These are phyloP conservation scores for Pyrrhoderma noxium DNA, from an alignment of 1,284 basidiomycete species.

Conservation along the genomic window DNA sequence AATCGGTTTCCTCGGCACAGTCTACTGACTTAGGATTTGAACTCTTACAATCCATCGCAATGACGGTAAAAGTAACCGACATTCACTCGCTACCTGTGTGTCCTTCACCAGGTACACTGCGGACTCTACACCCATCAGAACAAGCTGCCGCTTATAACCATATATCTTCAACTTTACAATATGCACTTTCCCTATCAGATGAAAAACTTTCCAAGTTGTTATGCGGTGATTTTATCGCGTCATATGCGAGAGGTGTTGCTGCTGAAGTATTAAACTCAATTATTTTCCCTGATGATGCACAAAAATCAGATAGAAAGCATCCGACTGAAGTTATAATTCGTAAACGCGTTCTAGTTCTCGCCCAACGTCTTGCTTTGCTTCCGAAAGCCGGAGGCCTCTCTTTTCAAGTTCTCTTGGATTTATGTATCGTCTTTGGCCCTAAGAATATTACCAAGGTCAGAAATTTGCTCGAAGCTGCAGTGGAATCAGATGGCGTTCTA, in stretches of 20 bases:
- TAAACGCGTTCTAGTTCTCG: constrained; percentile 47
- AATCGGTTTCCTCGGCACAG: no score
- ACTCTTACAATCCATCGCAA: no score
- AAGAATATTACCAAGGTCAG: constrained; percentile 38
- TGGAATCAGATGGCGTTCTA: constrained; percentile 28
- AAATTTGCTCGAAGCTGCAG: constrained; percentile 36
- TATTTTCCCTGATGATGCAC: constrained; percentile 41
- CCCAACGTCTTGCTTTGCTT: constrained; percentile 41
- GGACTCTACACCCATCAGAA: constrained; percentile 46
- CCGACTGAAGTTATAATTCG: constrained; percentile 39
- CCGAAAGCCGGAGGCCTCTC: constrained; percentile 33
- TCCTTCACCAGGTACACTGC: constrained; percentile 44
- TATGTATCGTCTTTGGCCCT: constrained; percentile 48
- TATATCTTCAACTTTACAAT: constrained; percentile 39
- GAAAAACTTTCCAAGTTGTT: constrained; percentile 38
- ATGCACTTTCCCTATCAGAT: constrained; percentile 40
- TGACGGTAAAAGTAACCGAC: constrained; percentile 9
- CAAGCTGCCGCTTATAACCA: constrained; percentile 40
- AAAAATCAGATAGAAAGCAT: constrained; percentile 20
- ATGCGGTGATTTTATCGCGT: constrained; percentile 43
- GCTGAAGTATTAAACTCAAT: constrained; percentile 42
- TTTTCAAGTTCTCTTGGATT: constrained; percentile 49
- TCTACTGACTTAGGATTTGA: no score
- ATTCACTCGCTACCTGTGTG: constrained; percentile 36
- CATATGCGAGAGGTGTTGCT: constrained; percentile 51